These are phyloP conservation scores for Candida anglica DNA, from an alignment of 805 yeast genomes.

Conservation along the genomic window DNA sequence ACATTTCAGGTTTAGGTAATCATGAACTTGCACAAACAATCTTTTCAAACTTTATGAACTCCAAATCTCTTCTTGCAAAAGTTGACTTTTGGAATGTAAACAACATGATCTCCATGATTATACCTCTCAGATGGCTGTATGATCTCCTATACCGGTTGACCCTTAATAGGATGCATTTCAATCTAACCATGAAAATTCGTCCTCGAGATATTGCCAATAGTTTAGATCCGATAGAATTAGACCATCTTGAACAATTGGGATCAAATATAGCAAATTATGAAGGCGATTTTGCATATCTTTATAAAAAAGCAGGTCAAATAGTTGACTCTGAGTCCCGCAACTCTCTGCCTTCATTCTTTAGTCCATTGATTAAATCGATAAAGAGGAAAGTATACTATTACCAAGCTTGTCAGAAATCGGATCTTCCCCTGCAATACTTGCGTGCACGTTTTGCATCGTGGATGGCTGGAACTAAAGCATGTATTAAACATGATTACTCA, in stretches of 20 bases:
- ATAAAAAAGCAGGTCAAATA: slow-evolving; percentile 3
- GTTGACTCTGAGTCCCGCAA: background rate
- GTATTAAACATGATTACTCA: slow-evolving; percentile 33
- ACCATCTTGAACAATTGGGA: slow-evolving; percentile 18
- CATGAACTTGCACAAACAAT: slow-evolving; percentile 23
- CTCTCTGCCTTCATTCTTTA: background rate
- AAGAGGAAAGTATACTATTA: slow-evolving; percentile 4
- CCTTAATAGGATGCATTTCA: slow-evolving; percentile 28
- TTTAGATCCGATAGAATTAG: slow-evolving; percentile 16
- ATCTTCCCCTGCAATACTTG: slow-evolving; percentile 6
- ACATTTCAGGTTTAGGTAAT: slow-evolving; percentile 33
- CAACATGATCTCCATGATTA: slow-evolving; percentile 28
- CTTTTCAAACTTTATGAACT: slow-evolving; percentile 7
- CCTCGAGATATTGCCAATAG: slow-evolving; percentile 33
- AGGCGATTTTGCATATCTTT: slow-evolving; percentile 4
- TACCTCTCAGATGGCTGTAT: slow-evolving; percentile 35
- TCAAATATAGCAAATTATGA: slow-evolving; percentile 7
- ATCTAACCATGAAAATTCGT: slow-evolving; percentile 19
- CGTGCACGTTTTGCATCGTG: slow-evolving; percentile 10
- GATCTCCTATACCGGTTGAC: slow-evolving; percentile 29
- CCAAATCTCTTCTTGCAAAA: slow-evolving; percentile 7
- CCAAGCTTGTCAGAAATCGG: slow-evolving; percentile 1
- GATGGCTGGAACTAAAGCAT: slow-evolving; percentile 25
- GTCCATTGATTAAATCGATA: background rate
- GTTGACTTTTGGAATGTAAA: slow-evolving; percentile 26